A percentile compares a stretch with the other conserved stretches of the same genome.
phyloP scores from a whole-genome alignment of 2,329 filamentous ascomycete species.

The Triangularia setosa region DNA sequence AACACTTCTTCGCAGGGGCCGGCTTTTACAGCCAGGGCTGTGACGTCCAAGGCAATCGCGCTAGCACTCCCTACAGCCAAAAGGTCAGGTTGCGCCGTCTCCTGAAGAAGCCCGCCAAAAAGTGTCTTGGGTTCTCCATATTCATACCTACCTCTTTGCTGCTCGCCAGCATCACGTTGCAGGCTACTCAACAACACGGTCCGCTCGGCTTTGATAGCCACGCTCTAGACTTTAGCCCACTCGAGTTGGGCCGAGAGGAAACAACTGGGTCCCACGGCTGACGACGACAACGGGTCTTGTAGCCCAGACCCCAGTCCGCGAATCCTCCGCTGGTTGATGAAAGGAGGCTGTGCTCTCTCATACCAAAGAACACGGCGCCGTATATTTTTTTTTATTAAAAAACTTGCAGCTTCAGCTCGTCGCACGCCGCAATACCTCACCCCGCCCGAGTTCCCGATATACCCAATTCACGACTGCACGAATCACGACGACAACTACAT shows the following conservation, averaged over 20 bases:
- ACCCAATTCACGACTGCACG: neutral
- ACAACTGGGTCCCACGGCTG: neutral
- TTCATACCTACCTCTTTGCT: neutral
- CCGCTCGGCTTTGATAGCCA: neutral
- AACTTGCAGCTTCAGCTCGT: conserved; percentile 1
- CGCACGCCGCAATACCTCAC: neutral
- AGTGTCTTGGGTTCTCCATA: neutral
- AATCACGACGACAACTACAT: neutral
- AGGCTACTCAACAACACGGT: neutral
- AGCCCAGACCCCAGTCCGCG: conserved; percentile 1
- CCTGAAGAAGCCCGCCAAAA: neutral
- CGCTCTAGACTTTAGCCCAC: neutral
- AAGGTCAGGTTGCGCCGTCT: neutral
- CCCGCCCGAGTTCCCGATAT: neutral
- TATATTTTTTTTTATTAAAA: conserved; percentile 8
- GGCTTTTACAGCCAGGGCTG: conserved; percentile 1
- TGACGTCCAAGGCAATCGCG: conserved; percentile 7
- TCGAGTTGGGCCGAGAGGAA: neutral
- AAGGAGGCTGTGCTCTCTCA: conserved; percentile 21
- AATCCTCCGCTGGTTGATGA: conserved; percentile 13
- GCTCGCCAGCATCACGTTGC: neutral
- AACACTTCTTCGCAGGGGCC: conserved; percentile 1
- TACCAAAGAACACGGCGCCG: conserved; percentile 7
- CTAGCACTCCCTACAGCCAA: neutral
- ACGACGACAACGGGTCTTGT: conserved; percentile 3